Base-by-base conservation (phyloP, 2,329 filamentous ascomycete species). In the Botryotinia convoluta region DNA sequence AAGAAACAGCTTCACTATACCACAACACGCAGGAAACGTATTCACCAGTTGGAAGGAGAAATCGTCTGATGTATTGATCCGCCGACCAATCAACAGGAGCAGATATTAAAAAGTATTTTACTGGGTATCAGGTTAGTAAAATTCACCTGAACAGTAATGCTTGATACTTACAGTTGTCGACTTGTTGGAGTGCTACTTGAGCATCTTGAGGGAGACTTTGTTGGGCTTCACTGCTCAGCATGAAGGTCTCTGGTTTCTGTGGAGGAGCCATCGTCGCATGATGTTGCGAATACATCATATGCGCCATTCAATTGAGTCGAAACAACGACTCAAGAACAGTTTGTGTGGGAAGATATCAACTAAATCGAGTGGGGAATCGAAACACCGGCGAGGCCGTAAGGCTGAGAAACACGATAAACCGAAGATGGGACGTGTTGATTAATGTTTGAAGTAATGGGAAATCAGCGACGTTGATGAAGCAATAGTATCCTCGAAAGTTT, bases 81-180 rank as follows among this genome's bases (percentile, higher is more conserved):
- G 92, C 91, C 79, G 93, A 93, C 96, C 96, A 99, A 85, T 99
- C 96, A 78, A 98, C 96, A 54, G 96, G 96, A 59, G 96, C 96
- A 62, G 96, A 99, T 79, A 99, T 97, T 84, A 99, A 92, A 84
- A 99, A 99, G 85, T 98, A 99, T 89, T 99, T 99, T 81, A 99
- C 95, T 97, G 82, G 37, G 54, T 48, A 51, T 14, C 32, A 45
- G 63, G 73, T 80, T 73, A 79, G 77, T 54, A 67, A 68, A 45
- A 45, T 45, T 26, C 8, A 42, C 44, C 29, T 20, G n/a, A n/a
- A 48, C 37, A 18, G 26, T 51, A 42, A 42, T 32, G 80, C 18
- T 7, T 7, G 29, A 39, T 37, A 88, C 94, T 85, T 87, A 97
- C 95, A 86, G 84, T 98, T 98, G 84, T 99, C 96, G 78, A 99